Evolutionary conservation across 1,284 basidiomycete genomes (phyloP), one percentile per base, ranked within the genome.

Genomic region (Apiotrichum siamense): DNA sequence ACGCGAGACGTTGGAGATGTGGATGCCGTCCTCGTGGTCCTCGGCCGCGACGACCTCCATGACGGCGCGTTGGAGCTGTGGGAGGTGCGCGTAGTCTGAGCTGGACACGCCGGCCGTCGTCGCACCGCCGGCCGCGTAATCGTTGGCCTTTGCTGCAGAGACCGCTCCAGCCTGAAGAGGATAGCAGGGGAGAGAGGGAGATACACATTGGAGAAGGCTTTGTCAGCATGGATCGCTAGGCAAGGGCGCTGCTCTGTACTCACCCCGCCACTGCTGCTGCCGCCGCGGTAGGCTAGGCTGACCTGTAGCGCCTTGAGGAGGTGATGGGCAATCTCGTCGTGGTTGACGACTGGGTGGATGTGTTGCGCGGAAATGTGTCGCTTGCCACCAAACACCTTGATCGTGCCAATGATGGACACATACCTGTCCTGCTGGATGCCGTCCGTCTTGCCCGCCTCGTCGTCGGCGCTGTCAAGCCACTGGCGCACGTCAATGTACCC

Each of bases 301-400:
- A 81, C 78, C 40, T 78, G 76, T 46, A 82, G 76, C 5, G 77
- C 77, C 56, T 86, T 82, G 47, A 82, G 66, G 29, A 80, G 64
- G 67, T 97, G 93, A 73, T 88, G 93, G 63, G 84, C 84, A 37
- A 89, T 75, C 72, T 98, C 92, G 70, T 90, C 83, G 35, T 79
- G 77, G 66, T 94, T 86, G 26, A 76, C 79, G 36, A 87, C 75
- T 5, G 77, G 76, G 25, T 85, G 82, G 58, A 97, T 81, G 59
- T 85, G 80, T 32, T 79, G 82, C 7, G 86, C 83, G 50, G 86
- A 87, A 65, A 97, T 80, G 67, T 88, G 88, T 63, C 84, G 80
- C 72, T 89, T 93, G 61, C 80, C 83, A 37, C 83, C 82, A 72
- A 96, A 97, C 7, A 79, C 79, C 72, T 97, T 97, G 60, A 97